phyloP scores from a whole-genome alignment of 768 basidiomycete genomes.

The Ramaria rubella region DNA sequence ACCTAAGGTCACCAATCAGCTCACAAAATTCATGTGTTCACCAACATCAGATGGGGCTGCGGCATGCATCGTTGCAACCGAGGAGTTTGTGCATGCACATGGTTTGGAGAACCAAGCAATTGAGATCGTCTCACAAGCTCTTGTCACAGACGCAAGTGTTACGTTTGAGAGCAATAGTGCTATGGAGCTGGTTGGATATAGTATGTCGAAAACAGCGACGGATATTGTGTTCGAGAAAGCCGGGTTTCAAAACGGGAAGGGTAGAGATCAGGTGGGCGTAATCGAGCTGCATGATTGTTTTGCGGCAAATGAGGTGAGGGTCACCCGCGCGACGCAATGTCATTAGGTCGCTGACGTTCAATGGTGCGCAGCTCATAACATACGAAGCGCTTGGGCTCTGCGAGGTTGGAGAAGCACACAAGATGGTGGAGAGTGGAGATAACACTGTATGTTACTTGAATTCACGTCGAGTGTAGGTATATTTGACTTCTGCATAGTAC shows the following conservation, averaged over 20 bases:
- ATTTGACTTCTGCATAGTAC: slow-evolving; percentile 37
- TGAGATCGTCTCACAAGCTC: slow-evolving; percentile 62
- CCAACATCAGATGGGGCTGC: slow-evolving; percentile 67
- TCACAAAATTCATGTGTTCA: slow-evolving; percentile 84
- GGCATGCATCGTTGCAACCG: slow-evolving; percentile 71
- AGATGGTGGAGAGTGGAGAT: slow-evolving; percentile 66
- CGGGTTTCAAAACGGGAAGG: slow-evolving; percentile 56
- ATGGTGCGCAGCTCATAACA: slow-evolving; percentile 54
- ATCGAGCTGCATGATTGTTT: slow-evolving; percentile 87
- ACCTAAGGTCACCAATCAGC: slow-evolving; percentile 60
- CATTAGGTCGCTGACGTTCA: neutral
- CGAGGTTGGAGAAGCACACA: slow-evolving; percentile 57
- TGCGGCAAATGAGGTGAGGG: slow-evolving; percentile 64
- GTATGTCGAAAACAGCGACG: slow-evolving; percentile 65
- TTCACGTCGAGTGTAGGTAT: neutral
- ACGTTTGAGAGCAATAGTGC: slow-evolving; percentile 63
- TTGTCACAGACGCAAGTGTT: slow-evolving; percentile 58
- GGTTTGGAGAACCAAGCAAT: slow-evolving; percentile 81
- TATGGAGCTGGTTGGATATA: slow-evolving; percentile 78
- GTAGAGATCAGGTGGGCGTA: slow-evolving; percentile 70
- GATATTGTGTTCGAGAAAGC: slow-evolving; percentile 66
- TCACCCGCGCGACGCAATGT: neutral
- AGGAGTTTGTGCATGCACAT: slow-evolving; percentile 67
- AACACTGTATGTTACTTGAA: slow-evolving; percentile 54
- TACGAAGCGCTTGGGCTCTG: slow-evolving; percentile 79